phyloP scores from a whole-genome alignment of 75 land plant species.

The Ceratopteris richardii region DNA sequence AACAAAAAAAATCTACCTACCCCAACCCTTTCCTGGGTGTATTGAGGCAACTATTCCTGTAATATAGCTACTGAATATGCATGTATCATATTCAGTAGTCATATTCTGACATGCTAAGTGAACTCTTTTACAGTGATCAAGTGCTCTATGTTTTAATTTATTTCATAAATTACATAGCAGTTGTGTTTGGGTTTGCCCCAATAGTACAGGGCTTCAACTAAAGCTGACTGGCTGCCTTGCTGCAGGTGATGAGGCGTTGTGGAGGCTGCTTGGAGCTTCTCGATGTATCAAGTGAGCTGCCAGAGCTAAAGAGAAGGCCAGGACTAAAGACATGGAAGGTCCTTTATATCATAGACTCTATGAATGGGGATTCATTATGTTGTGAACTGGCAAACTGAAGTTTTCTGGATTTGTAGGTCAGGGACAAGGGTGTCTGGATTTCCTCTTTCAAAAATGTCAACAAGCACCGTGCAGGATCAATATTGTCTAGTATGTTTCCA shows the following conservation, averaged over 20 bases:
- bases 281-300: conserved; percentile 85
- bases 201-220: too few species aligned
- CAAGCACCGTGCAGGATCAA: conserved; percentile 34
- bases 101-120: too few species aligned
- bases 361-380: background rate
- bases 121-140: too few species aligned
- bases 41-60: too few species aligned
- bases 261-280: conserved; percentile 78
- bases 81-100: too few species aligned
- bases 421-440: conserved; percentile 74
- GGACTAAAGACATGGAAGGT: conserved; percentile 96
- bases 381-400: background rate
- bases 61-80: too few species aligned
- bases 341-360: too few species aligned
- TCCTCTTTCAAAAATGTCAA: conserved; percentile 54
- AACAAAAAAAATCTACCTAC: background rate
- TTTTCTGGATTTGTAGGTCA: conserved; percentile 38
- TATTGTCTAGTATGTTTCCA: conserved; percentile 91
- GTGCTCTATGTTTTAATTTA: too few species aligned
- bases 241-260: conserved; percentile 71
- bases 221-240: too few species aligned
- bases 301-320: conserved; percentile 72
- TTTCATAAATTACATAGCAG: too few species aligned
- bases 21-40: background rate
- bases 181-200: too few species aligned